Base-by-base conservation (phyloP, 345 rosid species). In the Capsella bursapastoris region DNA sequence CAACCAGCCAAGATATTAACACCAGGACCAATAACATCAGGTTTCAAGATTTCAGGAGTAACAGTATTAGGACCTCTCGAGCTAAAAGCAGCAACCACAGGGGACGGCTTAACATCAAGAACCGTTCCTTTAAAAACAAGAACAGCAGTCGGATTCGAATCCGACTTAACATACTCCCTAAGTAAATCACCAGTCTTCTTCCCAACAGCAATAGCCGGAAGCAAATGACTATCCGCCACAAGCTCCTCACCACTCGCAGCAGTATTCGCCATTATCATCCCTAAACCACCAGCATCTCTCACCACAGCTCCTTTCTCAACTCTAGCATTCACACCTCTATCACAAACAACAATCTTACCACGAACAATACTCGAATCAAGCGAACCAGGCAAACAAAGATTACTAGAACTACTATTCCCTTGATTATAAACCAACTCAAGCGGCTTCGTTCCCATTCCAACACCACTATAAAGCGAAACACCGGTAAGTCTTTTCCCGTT, bases 11-110 rank as follows among this genome's bases (percentile, higher is more conserved):
- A 58, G 14, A 91, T 93, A 78, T 87, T 91, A 44, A 91, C 97
- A 0, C 97, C 96, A 0, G 98, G 97, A 45, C 94, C 97, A 79
- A 93, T 87, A 43, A 93, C 76, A 76, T 93, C 97, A 16, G 98
- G 98, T 68, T 93, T 93, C 88, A 89, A 70, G 49, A 91, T 88
- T 72, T 89, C 85, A 10, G 92, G 89, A 4, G 89, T 89, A 25
- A 86, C 88, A 80, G 80, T 55, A 61, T 88, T 91, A 1, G 98
- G 98, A 14, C 98, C 98, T 67, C 98, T 79, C 0, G 98, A 91
- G 77, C 92, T 85, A 70, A 93, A 93, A 9, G 97, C 93, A 44
- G 98, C 96, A 18, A 91, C 98, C 10, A 89, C 94, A 4, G 98
- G 98, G 1, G 98, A 88, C 2, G 97, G 94, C 22, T 41, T 52